These are phyloP conservation scores for Sedum album DNA, from an alignment of 164 flowering plant species.

Conservation along the genomic window DNA sequence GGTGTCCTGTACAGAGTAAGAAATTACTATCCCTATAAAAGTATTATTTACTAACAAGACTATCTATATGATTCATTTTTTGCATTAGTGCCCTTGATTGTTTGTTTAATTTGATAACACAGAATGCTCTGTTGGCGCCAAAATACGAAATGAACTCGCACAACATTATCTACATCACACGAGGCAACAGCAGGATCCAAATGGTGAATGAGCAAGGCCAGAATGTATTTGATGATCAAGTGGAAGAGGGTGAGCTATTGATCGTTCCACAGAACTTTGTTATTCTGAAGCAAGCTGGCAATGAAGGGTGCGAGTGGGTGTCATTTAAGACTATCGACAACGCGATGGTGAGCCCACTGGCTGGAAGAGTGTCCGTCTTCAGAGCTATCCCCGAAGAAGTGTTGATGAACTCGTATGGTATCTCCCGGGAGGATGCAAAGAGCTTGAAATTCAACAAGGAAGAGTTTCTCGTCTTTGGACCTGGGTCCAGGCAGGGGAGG, in stretches of 20 bases:
- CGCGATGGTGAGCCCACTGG: constrained; percentile 34
- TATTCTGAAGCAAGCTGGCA: constrained; percentile 30
- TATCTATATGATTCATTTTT: too few relatives aligned
- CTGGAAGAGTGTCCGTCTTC: constrained; percentile 38
- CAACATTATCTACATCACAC: constrained; percentile 32
- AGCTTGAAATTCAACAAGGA: constrained; percentile 33
- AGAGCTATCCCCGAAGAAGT: constrained; percentile 37
- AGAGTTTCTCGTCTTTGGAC: constrained; percentile 23
- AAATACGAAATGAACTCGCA: constrained; percentile 53
- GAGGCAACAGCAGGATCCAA: constrained; percentile 42
- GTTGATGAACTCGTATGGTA: constrained; percentile 28
- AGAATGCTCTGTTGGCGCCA: constrained; percentile 50
- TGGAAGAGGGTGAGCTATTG: constrained; percentile 36
- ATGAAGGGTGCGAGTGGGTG: constrained; percentile 40
- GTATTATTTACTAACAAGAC: not conserved
- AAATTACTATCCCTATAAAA: not conserved
- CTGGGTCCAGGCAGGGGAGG: constrained; percentile 10
- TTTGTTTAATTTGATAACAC: constrained; percentile 11
- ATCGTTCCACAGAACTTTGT: constrained; percentile 47
- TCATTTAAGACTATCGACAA: constrained; percentile 47
- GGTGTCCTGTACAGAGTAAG: constrained; percentile 37
- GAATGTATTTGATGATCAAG: constrained; percentile 29
- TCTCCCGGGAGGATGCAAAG: constrained; percentile 34
- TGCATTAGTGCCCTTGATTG: too few relatives aligned
- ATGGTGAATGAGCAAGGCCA: constrained; percentile 32